Percentiles rank a stretch among this genome's conserved stretches.
Evolutionary conservation across 768 basidiomycete genomes (phyloP).

Genomic region (Boletus sp.): DNA sequence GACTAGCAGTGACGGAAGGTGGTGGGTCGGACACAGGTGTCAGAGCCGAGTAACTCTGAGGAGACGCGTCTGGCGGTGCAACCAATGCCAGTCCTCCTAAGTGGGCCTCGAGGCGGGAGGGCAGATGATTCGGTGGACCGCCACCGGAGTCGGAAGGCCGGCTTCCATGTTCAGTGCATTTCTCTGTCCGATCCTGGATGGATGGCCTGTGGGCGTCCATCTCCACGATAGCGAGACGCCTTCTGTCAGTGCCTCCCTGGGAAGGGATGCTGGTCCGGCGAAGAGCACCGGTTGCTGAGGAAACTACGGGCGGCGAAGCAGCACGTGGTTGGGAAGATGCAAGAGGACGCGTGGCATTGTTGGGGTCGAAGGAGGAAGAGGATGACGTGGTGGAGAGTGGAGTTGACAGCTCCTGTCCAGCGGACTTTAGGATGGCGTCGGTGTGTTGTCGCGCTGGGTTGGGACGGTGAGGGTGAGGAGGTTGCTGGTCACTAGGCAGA

Average conservation of each 20-base stretch:
- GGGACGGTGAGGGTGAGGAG: not conserved
- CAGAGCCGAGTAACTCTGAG: slow-evolving; percentile 48
- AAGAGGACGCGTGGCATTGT: slow-evolving; percentile 28
- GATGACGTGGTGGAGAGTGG: slow-evolving; percentile 15
- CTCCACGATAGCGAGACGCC: slow-evolving; percentile 65
- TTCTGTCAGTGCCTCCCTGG: slow-evolving; percentile 59
- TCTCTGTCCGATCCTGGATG: slow-evolving; percentile 26
- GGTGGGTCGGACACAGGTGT: slow-evolving; percentile 37
- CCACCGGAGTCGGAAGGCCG: slow-evolving; percentile 25
- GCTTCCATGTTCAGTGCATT: slow-evolving; percentile 9
- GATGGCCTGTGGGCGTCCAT: slow-evolving; percentile 39
- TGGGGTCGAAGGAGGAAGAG: slow-evolving; percentile 37
- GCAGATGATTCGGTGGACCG: slow-evolving; percentile 30
- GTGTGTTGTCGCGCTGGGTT: slow-evolving; percentile 31
- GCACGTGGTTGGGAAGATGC: slow-evolving; percentile 9
- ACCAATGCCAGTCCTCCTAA: slow-evolving; percentile 56
- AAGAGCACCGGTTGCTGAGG: slow-evolving; percentile 30
- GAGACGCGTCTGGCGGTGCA: slow-evolving; percentile 67
- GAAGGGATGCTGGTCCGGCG: slow-evolving; percentile 53
- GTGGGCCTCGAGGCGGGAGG: slow-evolving; percentile 38
- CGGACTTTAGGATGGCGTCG: slow-evolving; percentile 44
- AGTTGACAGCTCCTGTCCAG: slow-evolving; percentile 20
- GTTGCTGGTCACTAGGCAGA: no score
- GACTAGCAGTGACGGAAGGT: slow-evolving; percentile 15
- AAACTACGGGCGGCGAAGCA: slow-evolving; percentile 27